Conservation (phyloP, 75 land plant genomes). For the Pinus tabuliformis region DNA sequence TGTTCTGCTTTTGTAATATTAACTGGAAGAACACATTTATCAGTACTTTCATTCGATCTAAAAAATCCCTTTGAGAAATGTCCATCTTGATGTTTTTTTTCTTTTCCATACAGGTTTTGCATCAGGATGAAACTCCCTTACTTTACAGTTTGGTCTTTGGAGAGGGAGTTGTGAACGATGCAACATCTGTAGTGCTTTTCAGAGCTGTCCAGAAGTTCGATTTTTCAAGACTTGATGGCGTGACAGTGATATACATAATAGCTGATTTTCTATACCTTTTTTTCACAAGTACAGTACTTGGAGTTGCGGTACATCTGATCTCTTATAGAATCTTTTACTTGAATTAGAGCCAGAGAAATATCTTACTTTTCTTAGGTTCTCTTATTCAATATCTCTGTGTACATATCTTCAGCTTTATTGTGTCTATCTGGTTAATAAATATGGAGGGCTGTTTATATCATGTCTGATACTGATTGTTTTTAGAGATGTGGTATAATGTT, state of each 20-base stretch:
- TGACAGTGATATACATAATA: slow-evolving; percentile 29
- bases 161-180: slow-evolving; percentile 90
- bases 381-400: background rate
- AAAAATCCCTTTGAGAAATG: background rate
- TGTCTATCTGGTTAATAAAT: too few species aligned
- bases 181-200: slow-evolving; percentile 81
- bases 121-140: slow-evolving; percentile 79
- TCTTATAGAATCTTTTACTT: background rate
- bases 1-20: background rate
- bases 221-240: slow-evolving; percentile 26
- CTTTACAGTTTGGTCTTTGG: slow-evolving; percentile 86
- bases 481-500: too few species aligned
- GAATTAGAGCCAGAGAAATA: background rate
- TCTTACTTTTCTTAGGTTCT: background rate
- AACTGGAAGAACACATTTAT: background rate
- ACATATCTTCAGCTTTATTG: background rate
- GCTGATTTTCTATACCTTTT: slow-evolving; percentile 60
- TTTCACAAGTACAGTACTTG: slow-evolving; percentile 65
- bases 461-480: too few species aligned
- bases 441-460: too few species aligned
- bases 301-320: slow-evolving; percentile 49
- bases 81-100: background rate
- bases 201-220: slow-evolving; percentile 74
- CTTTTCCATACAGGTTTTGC: slow-evolving; percentile 46
- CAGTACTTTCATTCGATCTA: background rate